Conservation (phyloP, 192 early-diverging fungal genomes). For the Coemansia sp. region DNA sequence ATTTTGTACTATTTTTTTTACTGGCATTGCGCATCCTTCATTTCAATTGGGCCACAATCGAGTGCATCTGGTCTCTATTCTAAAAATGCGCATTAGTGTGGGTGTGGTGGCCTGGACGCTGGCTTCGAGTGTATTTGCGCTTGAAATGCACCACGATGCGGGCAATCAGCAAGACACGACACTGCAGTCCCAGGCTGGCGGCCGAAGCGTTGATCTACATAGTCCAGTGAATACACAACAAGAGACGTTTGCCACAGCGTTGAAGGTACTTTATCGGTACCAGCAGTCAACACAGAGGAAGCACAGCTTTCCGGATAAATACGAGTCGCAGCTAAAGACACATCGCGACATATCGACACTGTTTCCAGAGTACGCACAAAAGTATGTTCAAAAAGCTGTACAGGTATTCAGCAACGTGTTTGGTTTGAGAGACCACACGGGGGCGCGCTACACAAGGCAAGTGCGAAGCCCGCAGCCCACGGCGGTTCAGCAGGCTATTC, state of each 20-base stretch:
- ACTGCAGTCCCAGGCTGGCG: not conserved
- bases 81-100: not conserved
- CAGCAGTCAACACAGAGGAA: not conserved
- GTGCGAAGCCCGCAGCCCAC: constrained; percentile 1
- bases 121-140: not conserved
- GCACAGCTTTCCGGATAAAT: not conserved
- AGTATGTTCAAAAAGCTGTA: not conserved
- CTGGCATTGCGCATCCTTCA: not conserved
- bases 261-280: constrained; percentile 14
- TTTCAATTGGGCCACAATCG: not conserved
- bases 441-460: not conserved
- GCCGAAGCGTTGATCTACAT: not conserved
- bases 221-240: not conserved
- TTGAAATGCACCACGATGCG: not conserved
- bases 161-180: not conserved
- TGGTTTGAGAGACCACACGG: not conserved
- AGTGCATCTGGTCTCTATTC: not conserved
- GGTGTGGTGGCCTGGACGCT: constrained; percentile 4
- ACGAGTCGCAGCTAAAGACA: constrained; percentile 4
- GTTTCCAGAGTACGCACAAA: constrained; percentile 6
- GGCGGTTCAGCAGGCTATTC: constrained; percentile 9
- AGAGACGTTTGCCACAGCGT: constrained; percentile 2
- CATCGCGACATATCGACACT: constrained; percentile 5
- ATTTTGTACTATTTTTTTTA: not conserved
- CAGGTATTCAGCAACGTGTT: not conserved